A percentile compares a stretch with the other conserved stretches of the same genome.
Evolutionary conservation across 345 rosid species (phyloP).

Genomic region (Eucalyptus albens): DNA sequence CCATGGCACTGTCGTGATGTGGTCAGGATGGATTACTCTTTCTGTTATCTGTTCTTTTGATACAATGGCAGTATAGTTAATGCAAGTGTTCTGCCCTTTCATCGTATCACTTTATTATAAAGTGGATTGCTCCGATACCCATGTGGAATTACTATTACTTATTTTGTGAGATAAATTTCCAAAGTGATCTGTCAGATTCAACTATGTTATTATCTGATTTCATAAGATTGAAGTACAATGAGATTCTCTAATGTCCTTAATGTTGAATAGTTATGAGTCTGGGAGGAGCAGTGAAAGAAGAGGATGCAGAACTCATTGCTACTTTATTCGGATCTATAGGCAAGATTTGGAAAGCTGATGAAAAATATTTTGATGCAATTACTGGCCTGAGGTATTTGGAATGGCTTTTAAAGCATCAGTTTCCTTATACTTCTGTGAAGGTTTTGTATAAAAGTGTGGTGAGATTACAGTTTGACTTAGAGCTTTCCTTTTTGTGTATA

Average conservation of each 20-base stretch:
- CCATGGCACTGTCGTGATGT: background rate
- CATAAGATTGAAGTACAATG: background rate
- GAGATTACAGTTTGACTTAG: background rate
- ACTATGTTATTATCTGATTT: background rate
- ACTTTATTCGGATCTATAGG: slow-evolving; percentile 77
- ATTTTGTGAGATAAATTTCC: background rate
- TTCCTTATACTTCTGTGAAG: background rate
- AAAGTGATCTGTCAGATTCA: background rate
- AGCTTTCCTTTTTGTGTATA: background rate
- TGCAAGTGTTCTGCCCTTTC: background rate
- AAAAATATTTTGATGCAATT: slow-evolving; percentile 79
- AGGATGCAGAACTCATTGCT: slow-evolving; percentile 59
- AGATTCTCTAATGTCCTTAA: background rate
- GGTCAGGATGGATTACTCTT: background rate
- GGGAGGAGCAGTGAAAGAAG: slow-evolving; percentile 66
- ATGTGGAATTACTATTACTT: background rate
- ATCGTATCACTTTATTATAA: background rate
- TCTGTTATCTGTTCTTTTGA: background rate
- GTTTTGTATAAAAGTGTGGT: background rate
- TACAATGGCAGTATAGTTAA: background rate
- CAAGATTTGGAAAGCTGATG: slow-evolving; percentile 81
- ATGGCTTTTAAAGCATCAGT: background rate
- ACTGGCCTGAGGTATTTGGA: slow-evolving; percentile 73
- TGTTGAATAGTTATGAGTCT: slow-evolving; percentile 51
- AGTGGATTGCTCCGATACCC: background rate